These are phyloP conservation scores for Eremothecium gossypii DNA, from an alignment of 1,139 yeast species.

Conservation along the genomic window DNA sequence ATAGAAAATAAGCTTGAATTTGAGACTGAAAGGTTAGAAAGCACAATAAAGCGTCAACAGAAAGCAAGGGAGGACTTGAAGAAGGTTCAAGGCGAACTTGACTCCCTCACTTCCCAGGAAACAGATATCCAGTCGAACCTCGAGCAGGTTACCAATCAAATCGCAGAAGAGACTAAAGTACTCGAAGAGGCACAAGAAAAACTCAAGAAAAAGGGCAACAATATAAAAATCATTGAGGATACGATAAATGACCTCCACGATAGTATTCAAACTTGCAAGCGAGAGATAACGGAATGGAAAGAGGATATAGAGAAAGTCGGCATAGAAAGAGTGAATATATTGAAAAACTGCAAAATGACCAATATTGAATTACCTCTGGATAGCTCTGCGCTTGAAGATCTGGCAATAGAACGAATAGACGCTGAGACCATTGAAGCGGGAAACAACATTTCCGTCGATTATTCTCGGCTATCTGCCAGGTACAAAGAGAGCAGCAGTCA, in stretches of 20 bases:
- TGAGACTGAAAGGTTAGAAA: constrained; percentile 48
- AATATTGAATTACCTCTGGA: constrained; percentile 56
- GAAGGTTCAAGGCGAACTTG: constrained; percentile 23
- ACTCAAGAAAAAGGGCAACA: constrained; percentile 22
- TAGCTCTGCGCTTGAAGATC: constrained; percentile 47
- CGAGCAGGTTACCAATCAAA: constrained; percentile 15
- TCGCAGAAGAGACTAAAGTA: constrained; percentile 19
- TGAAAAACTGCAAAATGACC: constrained; percentile 70
- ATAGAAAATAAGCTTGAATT: constrained; percentile 55
- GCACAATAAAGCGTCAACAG: constrained; percentile 39
- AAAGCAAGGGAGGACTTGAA: constrained; percentile 20
- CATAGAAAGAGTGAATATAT: constrained; percentile 49
- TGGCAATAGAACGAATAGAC: constrained; percentile 37
- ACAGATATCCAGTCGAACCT: constrained; percentile 10
- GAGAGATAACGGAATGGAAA: constrained; percentile 36
- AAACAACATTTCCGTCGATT: constrained; percentile 50
- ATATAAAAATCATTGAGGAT: constrained; percentile 24
- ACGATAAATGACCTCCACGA: constrained; percentile 27
- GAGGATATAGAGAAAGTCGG: constrained; percentile 49
- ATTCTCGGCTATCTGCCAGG: constrained; percentile 38
- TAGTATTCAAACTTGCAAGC: constrained; percentile 34
- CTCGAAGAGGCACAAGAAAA: constrained; percentile 19
- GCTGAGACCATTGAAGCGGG: constrained; percentile 35
- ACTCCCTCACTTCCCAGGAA: constrained; percentile 20
- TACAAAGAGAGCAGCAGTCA: constrained; percentile 33